Evolutionary conservation across 352 stramenopile genomes (phyloP), one percentile per base, ranked within the genome.

Genomic region (Phytophthora colocasiae): DNA sequence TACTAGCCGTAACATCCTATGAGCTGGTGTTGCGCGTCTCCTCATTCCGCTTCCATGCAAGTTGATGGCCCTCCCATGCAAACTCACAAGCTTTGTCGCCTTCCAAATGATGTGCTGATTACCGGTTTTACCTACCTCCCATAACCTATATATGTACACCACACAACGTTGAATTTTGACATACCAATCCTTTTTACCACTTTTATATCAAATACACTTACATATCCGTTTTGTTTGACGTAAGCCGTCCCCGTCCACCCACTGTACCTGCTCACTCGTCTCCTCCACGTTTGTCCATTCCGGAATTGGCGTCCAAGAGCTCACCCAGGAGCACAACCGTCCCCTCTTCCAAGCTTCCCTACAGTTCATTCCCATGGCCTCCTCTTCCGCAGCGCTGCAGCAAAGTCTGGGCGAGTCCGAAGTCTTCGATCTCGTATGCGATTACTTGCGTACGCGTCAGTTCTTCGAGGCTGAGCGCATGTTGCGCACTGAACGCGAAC

Each of bases 361-460:
- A 40, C 12, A 58, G 24, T 27, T 45, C 48, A 19, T 11, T 36
- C 17, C 41, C 15, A 83, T 85, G 68, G 81, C 81, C 24, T 91
- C 83, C 4, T 90, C 83, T 19, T 86, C 77, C 14, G 63, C 81
- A 0, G 80, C 81, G 44, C 66, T 93, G 31, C 87, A 94, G 70
- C 87, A 95, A 68, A 91, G 72, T 50, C 64, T 95, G 8, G 87
- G 87, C 46, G 87, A 95, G 62, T 83, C 85, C 3, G 87, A 95
- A 72, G 87, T 95, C 15, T 95, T 95, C 56, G 87, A 95, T 61
- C 84, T 95, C 55, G 87, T 95, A 10, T 95, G 87, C 66, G 87
- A 95, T 71, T 95, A 95, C 71, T 70, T 95, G 52, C 87, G 87
- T 61, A 94, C 87, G 47, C 85, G 87, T 17, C 85, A 95, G 72